Base-by-base conservation (phyloP, 768 basidiomycete species). In the Phylloporus sp. region DNA sequence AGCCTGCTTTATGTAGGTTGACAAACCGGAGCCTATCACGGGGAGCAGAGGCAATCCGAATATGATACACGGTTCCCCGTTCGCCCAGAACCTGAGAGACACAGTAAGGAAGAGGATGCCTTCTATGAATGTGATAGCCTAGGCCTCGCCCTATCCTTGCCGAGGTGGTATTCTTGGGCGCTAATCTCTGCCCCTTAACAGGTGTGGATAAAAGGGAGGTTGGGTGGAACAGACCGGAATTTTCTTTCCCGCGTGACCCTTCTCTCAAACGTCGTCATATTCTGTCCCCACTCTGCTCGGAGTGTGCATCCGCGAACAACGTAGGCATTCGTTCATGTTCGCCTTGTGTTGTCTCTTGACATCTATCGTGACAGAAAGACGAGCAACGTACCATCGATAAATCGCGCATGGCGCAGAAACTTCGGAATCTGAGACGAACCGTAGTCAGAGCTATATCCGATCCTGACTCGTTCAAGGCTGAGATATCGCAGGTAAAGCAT, bases 371-470 rank as follows among this genome's bases (percentile, higher is more conserved):
- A 22, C 36, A 39, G 38, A 39, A 39, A 22, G 20, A 8, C 5
- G 40, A 56, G 42, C 5, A 34, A n/a, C 16, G 4, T n/a, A 22
- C 10, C 22, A 10, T 18, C n/a, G n/a, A 35, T 13, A 13, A 35
- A 18, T n/a, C 20, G 38, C 23, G 22, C 11, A 60, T 60, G 59
- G 45, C 47, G 22, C 47, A 54, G 15, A 38, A 54, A 26, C 24
- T 61, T 31, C 38, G 29, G 3, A 15, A 36, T 0, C 1, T 61
- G n/a, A 50, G 60, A 26, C 60, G 51, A 35, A 45, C 60, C 7
- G 49, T 62, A 31, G 59, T 61, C 60, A 58, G 60, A 35, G 60
- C 59, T 18, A 9, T 61, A 24, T 49, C 60, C 7, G 60, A 61
- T 45, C 60, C 60, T 2, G 44, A 51, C 2, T 29, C 53, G 9